These are phyloP conservation scores for Eucalyptus fibrosa DNA, from an alignment of 345 rosid genomes.

Conservation along the genomic window DNA sequence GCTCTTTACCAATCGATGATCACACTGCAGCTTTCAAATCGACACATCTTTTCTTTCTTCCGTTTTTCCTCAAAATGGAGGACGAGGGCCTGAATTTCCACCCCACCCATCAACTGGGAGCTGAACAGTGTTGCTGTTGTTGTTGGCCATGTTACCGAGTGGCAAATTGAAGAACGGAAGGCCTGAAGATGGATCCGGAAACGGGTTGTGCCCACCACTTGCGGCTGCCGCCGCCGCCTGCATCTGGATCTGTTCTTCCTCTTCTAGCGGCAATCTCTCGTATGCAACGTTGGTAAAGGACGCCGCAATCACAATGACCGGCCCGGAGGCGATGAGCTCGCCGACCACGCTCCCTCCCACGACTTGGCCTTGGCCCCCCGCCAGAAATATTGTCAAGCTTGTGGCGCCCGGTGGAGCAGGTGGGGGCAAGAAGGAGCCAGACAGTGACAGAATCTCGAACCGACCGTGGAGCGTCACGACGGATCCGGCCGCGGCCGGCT, in stretches of 20 bases:
- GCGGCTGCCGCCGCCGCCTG: conserved; percentile 25
- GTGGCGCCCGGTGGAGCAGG: conserved; percentile 99
- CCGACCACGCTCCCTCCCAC: conserved; percentile 96
- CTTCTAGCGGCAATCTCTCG: conserved; percentile 49
- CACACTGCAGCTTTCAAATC: neutral
- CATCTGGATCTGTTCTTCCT: conserved; percentile 66
- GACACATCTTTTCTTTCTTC: neutral
- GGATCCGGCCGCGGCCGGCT: conserved; percentile 74
- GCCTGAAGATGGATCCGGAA: conserved; percentile 46
- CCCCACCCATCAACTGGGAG: conserved; percentile 77
- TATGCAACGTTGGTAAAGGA: conserved; percentile 93
- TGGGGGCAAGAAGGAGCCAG: conserved; percentile 90
- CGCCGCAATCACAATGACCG: conserved; percentile 83
- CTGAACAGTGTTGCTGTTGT: neutral
- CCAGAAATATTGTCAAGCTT: conserved; percentile 67
- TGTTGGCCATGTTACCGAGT: conserved; percentile 38
- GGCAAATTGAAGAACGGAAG: conserved; percentile 91
- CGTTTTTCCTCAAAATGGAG: conserved; percentile 12
- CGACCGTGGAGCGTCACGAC: conserved; percentile 75
- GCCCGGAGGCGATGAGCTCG: conserved; percentile 82
- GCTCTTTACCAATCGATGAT: neutral
- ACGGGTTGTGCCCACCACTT: conserved; percentile 15
- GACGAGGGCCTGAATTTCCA: conserved; percentile 31
- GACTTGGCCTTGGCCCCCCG: conserved; percentile 93
- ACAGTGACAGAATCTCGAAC: conserved; percentile 82